phyloP scores from a whole-genome alignment of 202 grass and related monocot genomes.

The Musa balbisiana region DNA sequence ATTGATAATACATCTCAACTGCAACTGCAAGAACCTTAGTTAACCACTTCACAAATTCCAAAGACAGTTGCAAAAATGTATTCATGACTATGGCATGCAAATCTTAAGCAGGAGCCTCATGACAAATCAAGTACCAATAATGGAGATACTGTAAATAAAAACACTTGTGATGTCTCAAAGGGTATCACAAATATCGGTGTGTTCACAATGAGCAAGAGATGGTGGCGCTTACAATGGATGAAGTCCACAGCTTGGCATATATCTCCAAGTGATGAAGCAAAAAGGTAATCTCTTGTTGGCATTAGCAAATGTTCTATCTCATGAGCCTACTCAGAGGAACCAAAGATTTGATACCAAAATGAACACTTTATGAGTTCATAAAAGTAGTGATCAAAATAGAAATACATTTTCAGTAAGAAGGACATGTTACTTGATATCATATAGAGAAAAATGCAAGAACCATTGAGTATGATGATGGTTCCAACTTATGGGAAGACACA shows the following conservation, averaged over 20 bases:
- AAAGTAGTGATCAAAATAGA: background rate
- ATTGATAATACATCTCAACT: background rate
- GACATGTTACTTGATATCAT: background rate
- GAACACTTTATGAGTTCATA: background rate
- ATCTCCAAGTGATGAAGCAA: conserved; percentile 67
- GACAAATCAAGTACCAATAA: too few relatives aligned
- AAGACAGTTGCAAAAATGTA: background rate
- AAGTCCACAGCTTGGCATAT: conserved; percentile 74
- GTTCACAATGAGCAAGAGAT: background rate
- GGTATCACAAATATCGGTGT: background rate
- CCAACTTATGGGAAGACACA: too few relatives aligned
- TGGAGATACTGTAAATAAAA: too few relatives aligned
- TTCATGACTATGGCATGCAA: too few relatives aligned
- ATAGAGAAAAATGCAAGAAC: background rate
- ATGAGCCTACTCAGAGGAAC: conserved; percentile 46
- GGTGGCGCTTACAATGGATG: conserved; percentile 57
- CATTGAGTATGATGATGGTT: too few relatives aligned
- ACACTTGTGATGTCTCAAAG: too few relatives aligned
- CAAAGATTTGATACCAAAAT: conserved; percentile 18
- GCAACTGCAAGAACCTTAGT: too few relatives aligned
- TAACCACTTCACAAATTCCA: background rate
- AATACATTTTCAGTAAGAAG: background rate
- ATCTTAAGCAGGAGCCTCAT: too few relatives aligned
- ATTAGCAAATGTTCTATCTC: conserved; percentile 85
- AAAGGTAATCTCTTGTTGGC: conserved; percentile 97